A percentile compares a stretch with the other conserved stretches of the same genome.
These are phyloP conservation scores for Phytophthora agathidicida DNA, from an alignment of 352 stramenopile species.

Conservation along the genomic window DNA sequence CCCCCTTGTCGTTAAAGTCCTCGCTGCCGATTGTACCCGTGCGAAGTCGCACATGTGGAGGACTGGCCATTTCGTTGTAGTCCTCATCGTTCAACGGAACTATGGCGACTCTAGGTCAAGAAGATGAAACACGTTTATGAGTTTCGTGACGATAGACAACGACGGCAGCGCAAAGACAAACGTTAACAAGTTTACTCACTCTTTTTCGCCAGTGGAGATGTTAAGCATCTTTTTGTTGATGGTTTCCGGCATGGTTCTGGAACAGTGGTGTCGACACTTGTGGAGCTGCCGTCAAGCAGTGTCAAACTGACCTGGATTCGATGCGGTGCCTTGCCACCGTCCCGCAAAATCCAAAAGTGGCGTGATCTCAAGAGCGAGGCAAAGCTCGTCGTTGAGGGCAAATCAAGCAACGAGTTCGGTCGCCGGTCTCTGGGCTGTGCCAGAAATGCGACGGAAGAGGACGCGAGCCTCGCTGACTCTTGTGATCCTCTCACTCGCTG, in stretches of 20 bases:
- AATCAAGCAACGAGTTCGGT: conserved; percentile 22
- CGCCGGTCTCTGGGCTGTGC: conserved; percentile 25
- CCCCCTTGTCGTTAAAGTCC: conserved; percentile 63
- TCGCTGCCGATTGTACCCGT: conserved; percentile 61
- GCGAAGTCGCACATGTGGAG: conserved; percentile 42
- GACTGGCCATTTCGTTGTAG: conserved; percentile 37
- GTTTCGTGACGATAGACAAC: background rate
- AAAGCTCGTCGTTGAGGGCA: background rate
- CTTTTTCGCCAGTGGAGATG: conserved; percentile 28
- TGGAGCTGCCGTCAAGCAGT: background rate
- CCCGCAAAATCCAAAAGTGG: conserved; percentile 32
- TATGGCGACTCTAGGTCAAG: conserved; percentile 15
- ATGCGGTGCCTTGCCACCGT: conserved; percentile 12
- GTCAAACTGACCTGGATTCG: conserved; percentile 13
- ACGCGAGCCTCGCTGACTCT: conserved; percentile 24
- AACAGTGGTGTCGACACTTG: background rate
- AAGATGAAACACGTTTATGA: conserved; percentile 12
- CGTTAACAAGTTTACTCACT: conserved; percentile 25
- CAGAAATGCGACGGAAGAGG: conserved; percentile 37
- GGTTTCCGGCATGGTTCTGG: conserved; percentile 25
- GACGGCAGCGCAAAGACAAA: conserved; percentile 5
- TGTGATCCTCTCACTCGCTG: conserved; percentile 16
- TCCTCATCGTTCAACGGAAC: conserved; percentile 34
- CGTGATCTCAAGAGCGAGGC: conserved; percentile 1
- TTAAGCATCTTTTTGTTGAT: conserved; percentile 23